Base-by-base conservation (phyloP, 2,329 filamentous ascomycete genomes). In the Cytospora piceae region DNA sequence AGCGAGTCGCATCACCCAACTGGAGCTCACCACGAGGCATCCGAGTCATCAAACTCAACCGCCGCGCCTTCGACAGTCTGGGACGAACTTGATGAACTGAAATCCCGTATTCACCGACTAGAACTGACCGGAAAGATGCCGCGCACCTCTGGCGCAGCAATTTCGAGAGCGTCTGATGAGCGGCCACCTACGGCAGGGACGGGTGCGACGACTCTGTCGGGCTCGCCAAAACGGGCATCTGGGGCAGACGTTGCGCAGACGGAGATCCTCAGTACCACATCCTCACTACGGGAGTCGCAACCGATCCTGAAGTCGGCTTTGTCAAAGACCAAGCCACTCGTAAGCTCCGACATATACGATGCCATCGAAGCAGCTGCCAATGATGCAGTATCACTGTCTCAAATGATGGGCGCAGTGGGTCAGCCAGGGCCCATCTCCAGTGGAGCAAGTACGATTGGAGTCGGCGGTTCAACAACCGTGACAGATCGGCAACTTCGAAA, bases 71-170 rank as follows among this genome's bases (percentile, higher is more conserved):
- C 93, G 2, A 97, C 93, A 0, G 92, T 99, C 3, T 99, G 95
- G 95, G 95, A 98, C 74, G 95, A 99, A 77, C 80, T 99, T 32
- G 95, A 98, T 72, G 95, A 98, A 70, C 80, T 99, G 56, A 98
- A 98, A 76, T 95, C 92, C 51, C 88, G 95, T 34, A 97, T 99
- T 71, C 89, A 92, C 71, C 91, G 93, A 67, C 85, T 99, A 12
- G 95, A 98, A 76, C 78, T 96, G 71, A 96, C 92, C 2, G 94
- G 94, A 66, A 97, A 96, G 77, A 80, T 95, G 39, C 93, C 94
- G 0, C 81, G 92, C 0, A 93, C 91, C 2, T 94, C 93, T 3
- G 91, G 89, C 42, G 92, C 92, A 2, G 91, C 92, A 2, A 90
- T 94, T 74, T 90, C 90, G 6, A 86, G 88, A 69, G 84, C 87